Conservation (phyloP, 306 rosid genomes). For the Medicago ruthenica region DNA sequence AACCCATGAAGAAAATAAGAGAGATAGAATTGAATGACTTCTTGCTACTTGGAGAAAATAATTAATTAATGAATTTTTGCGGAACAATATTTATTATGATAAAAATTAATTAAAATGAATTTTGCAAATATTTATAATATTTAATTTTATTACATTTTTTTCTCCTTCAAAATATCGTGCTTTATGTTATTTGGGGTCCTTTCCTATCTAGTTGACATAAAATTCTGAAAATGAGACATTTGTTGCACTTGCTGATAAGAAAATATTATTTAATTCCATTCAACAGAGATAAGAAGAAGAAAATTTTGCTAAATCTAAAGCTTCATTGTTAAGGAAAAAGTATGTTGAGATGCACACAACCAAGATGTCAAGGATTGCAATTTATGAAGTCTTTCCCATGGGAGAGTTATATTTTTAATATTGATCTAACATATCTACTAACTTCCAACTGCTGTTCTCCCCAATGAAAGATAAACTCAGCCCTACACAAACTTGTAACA, state of each 20-base stretch:
- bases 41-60: too few relatives aligned
- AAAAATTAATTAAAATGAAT: too few relatives aligned
- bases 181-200: not conserved
- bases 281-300: not conserved
- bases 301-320: not conserved
- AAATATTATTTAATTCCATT: too few relatives aligned
- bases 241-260: not conserved
- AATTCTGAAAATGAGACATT: not conserved
- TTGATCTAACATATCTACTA: slow-evolving; percentile 28
- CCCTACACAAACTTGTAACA: slow-evolving; percentile 1
- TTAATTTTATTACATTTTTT: too few relatives aligned
- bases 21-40: too few relatives aligned
- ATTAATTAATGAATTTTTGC: too few relatives aligned
- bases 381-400: slow-evolving; percentile 4
- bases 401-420: not conserved
- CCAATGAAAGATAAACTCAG: slow-evolving; percentile 23
- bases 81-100: too few relatives aligned
- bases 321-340: slow-evolving; percentile 21
- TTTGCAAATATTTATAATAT: too few relatives aligned
- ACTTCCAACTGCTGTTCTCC: slow-evolving; percentile 30
- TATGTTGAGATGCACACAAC: slow-evolving; percentile 11
- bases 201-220: not conserved
- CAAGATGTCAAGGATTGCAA: slow-evolving; percentile 3
- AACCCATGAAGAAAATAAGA: too few relatives aligned
- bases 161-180: not conserved